Evolutionary conservation across 2,329 filamentous ascomycete species (phyloP).

Genomic region (Elsinoe batatas): DNA sequence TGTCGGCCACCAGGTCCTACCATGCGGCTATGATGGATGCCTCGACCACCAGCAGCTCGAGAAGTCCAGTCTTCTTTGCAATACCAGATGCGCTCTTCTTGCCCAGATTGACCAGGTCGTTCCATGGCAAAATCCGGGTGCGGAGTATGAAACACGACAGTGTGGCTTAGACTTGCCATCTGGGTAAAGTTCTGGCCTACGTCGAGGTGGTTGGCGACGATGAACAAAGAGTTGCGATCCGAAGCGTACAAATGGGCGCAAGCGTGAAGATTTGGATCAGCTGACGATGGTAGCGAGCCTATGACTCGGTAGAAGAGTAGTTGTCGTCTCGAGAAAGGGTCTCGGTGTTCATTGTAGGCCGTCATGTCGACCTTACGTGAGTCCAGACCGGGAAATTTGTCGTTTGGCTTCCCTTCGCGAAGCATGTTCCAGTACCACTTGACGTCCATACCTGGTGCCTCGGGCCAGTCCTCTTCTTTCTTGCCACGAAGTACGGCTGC

Average conservation of each 20-base stretch:
- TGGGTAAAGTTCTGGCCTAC: conserved; percentile 30
- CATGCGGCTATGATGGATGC: conserved; percentile 38
- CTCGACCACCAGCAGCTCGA: conserved; percentile 36
- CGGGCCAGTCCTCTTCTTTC: conserved; percentile 24
- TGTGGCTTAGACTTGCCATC: conserved; percentile 41
- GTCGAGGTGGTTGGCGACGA: conserved; percentile 42
- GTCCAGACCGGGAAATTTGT: conserved; percentile 37
- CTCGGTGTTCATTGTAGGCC: conserved; percentile 33
- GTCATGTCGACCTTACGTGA: conserved; percentile 45
- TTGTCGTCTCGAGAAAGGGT: conserved; percentile 31
- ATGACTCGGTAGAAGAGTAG: conserved; percentile 39
- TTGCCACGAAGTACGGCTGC: conserved; percentile 26
- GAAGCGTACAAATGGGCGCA: conserved; percentile 49
- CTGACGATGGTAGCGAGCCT: conserved; percentile 24
- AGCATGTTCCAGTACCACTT: conserved; percentile 28
- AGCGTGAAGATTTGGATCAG: conserved; percentile 44
- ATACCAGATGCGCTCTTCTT: conserved; percentile 35
- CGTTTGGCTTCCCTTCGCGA: conserved; percentile 28
- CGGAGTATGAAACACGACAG: conserved; percentile 39
- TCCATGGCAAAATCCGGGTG: conserved; percentile 33
- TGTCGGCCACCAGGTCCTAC: conserved; percentile 35
- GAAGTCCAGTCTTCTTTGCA: conserved; percentile 41
- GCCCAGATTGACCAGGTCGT: conserved; percentile 19
- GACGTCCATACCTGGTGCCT: conserved; percentile 28
- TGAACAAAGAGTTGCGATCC: conserved; percentile 45